These are phyloP conservation scores for Yamadazyma trypodendri DNA, from an alignment of 1,139 yeast genomes.

Conservation along the genomic window DNA sequence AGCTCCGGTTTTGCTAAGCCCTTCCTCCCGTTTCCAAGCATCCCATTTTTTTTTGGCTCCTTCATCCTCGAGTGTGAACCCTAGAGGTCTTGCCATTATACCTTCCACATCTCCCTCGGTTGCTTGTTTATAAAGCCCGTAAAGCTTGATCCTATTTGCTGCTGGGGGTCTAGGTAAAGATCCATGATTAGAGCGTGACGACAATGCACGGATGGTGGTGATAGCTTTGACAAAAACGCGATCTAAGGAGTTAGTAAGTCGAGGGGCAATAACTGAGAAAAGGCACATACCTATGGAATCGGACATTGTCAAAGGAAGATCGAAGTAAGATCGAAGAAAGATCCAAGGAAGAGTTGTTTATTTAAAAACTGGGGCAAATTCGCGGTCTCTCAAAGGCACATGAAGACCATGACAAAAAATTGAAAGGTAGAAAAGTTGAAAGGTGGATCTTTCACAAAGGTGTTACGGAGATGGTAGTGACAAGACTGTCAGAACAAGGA, in stretches of 20 bases:
- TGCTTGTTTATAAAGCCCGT: constrained; percentile 85
- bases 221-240: constrained; percentile 81
- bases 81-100: constrained; percentile 64
- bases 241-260: constrained; percentile 39
- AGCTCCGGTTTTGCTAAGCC: constrained; percentile 70
- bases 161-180: constrained; percentile 80
- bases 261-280: not conserved
- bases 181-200: constrained; percentile 67
- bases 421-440: no score
- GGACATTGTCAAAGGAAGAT: constrained; percentile 7
- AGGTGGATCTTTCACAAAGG: no score
- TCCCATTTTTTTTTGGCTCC: constrained; percentile 78
- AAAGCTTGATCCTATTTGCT: constrained; percentile 63
- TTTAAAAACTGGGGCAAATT: not conserved
- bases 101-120: constrained; percentile 82
- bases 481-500: no score
- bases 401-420: no score
- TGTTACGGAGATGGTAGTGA: no score
- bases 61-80: constrained; percentile 59
- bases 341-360: not conserved
- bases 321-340: not conserved
- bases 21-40: constrained; percentile 80
- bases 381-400: no score
- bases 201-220: constrained; percentile 70
- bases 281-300: constrained; percentile 13